Base-by-base conservation (phyloP, 768 basidiomycete genomes). In the Podaxis sp. region DNA sequence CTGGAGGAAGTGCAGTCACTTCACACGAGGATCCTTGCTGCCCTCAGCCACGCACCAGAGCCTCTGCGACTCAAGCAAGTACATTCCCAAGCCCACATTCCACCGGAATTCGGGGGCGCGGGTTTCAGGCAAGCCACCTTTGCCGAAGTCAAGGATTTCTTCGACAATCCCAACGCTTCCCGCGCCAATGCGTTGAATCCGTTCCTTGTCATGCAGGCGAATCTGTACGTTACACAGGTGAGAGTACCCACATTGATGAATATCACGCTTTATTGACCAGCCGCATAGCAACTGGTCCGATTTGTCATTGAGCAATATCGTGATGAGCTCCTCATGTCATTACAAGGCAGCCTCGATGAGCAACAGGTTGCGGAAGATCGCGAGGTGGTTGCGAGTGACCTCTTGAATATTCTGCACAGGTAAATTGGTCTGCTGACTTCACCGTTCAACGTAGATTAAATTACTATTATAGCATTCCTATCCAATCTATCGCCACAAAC, bases 251-350 rank as follows among this genome's bases (percentile, higher is more conserved):
- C 15, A 4, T 12, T 39, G 36, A n/a, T 52, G 7, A 56, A 57
- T 28, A 46, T 24, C 30, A 46, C n/a, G 53, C 52, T 52, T 22
- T 51, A 55, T 48, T 22, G 52, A 59, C 48, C 44, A 51, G 40
- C 59, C 60, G 51, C 64, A 15, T 67, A 96, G 93, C 94, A 96
- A 93, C 84, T 95, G 54, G 93, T 93, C 62, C 91, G 95, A 61
- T 95, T 93, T 68, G 92, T 96, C 65, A 91, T 93, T 57, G 90
- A 95, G 67, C 94, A 95, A 74, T 96, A 96, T 72, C 88, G 92
- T 5, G 90, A 96, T 65, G 93, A 96, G 74, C 83, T 96, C 26
- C 72, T 92, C 54, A 79, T 81, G 65, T 86, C 84, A 19, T 80
- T 91, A 65, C 88, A 87, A 69, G 88, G 86, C 19, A 81, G 71